Percentiles rank a stretch among this genome's conserved stretches.
phyloP scores from a whole-genome alignment of 2,329 filamentous ascomycete genomes.

The Penicillium freii region DNA sequence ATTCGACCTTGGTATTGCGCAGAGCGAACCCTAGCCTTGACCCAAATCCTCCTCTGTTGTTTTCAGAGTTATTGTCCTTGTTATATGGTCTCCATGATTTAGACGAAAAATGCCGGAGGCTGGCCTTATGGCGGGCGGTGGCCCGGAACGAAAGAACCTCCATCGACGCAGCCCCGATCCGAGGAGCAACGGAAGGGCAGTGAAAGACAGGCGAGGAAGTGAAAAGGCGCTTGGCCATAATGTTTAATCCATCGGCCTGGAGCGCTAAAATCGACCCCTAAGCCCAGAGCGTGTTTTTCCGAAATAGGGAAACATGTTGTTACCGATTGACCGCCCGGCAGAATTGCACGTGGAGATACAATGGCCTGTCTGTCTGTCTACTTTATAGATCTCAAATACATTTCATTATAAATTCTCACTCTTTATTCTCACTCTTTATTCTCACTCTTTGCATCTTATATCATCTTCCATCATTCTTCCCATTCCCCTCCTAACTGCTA shows the following conservation, averaged over 20 bases:
- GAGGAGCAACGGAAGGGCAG: constrained; percentile 22
- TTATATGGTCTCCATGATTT: constrained; percentile 43
- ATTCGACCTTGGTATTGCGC: constrained; percentile 68
- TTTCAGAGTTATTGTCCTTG: constrained; percentile 37
- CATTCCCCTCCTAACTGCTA: background rate
- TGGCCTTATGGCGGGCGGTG: constrained; percentile 30
- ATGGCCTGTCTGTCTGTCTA: background rate
- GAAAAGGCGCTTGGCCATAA: constrained; percentile 38
- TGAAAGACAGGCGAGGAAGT: constrained; percentile 24
- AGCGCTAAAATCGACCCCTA: constrained; percentile 10
- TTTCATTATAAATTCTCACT: too few species aligned
- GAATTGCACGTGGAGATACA: constrained; percentile 13
- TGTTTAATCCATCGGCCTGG: constrained; percentile 31
- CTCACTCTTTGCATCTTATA: background rate
- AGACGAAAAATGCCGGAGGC: constrained; percentile 39
- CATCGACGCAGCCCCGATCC: constrained; percentile 29
- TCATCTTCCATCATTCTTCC: background rate
- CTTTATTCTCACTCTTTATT: too few species aligned
- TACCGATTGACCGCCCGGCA: constrained; percentile 19
- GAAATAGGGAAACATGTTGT: constrained; percentile 4
- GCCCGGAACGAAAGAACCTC: constrained; percentile 35
- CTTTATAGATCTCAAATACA: background rate
- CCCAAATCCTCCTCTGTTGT: constrained; percentile 53
- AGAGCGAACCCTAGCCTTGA: constrained; percentile 59
- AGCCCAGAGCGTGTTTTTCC: constrained; percentile 17